Evolutionary conservation across 2,329 filamentous ascomycete genomes (phyloP).

Genomic region (Pseudogymnoascus sp.): DNA sequence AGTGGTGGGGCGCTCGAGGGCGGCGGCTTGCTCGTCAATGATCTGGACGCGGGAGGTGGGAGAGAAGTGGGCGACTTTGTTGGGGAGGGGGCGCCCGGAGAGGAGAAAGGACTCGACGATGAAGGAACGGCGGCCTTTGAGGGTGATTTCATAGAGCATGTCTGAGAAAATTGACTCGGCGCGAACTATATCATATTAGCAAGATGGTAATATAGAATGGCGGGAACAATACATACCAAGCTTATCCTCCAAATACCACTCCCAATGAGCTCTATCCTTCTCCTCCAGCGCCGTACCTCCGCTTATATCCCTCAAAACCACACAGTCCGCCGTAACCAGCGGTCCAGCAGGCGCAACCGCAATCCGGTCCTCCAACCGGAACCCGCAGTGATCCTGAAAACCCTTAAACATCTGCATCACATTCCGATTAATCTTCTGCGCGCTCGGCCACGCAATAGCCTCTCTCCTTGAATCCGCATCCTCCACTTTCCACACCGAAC

Average conservation of each 20-base stretch:
- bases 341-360: constrained; percentile 45
- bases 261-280: constrained; percentile 35
- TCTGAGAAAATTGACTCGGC: constrained; percentile 63
- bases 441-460: constrained; percentile 54
- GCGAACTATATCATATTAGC: constrained; percentile 35
- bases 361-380: constrained; percentile 65
- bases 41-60: constrained; percentile 22
- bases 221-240: constrained; percentile 26
- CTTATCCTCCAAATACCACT: constrained; percentile 37
- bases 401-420: constrained; percentile 65
- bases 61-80: constrained; percentile 29
- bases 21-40: constrained; percentile 11
- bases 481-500: constrained; percentile 38
- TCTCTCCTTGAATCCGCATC: constrained; percentile 18
- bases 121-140: constrained; percentile 52
- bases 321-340: constrained; percentile 45
- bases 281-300: constrained; percentile 27
- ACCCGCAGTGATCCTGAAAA: constrained; percentile 62
- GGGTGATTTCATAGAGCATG: constrained; percentile 57
- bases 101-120: constrained; percentile 47
- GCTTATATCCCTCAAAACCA: constrained; percentile 54
- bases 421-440: constrained; percentile 55
- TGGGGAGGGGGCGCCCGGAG: constrained; percentile 36
- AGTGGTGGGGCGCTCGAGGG: constrained; percentile 18
- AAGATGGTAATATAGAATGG: neutral